Conservation (phyloP, 2,329 filamentous ascomycete species). For the Hymenoscyphus repandus region DNA sequence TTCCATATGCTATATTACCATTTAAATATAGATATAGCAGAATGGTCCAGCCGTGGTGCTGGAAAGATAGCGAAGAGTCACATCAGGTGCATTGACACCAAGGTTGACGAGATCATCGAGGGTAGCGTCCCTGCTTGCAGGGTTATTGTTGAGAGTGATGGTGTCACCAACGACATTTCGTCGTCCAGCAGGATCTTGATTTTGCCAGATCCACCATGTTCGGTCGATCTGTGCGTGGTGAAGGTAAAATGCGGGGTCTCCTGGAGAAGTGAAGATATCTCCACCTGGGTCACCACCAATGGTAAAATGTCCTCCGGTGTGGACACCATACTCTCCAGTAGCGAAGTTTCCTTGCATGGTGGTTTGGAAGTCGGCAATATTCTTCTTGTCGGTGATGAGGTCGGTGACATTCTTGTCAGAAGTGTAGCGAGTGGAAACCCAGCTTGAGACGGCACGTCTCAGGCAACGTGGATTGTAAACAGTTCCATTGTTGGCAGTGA, state of each 20-base stretch:
- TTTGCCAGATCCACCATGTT: slow-evolving; percentile 46
- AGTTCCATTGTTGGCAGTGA: slow-evolving; percentile 30
- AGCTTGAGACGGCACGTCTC: slow-evolving; percentile 37
- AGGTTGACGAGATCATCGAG: slow-evolving; percentile 36
- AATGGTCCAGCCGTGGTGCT: slow-evolving; percentile 39
- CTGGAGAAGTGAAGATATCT: slow-evolving; percentile 40
- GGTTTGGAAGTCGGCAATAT: slow-evolving; percentile 40
- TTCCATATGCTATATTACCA: background rate
- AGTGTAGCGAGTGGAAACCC: slow-evolving; percentile 33
- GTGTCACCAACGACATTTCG: slow-evolving; percentile 33
- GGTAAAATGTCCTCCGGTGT: slow-evolving; percentile 38
- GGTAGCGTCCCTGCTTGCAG: slow-evolving; percentile 38
- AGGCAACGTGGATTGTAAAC: slow-evolving; percentile 39
- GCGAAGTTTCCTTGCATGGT: slow-evolving; percentile 39
- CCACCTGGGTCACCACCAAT: slow-evolving; percentile 43
- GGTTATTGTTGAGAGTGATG: slow-evolving; percentile 38
- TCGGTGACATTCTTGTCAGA: slow-evolving; percentile 34
- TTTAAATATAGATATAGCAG: slow-evolving; percentile 41
- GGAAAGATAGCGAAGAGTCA: slow-evolving; percentile 35
- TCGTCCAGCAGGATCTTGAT: slow-evolving; percentile 35
- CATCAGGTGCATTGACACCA: slow-evolving; percentile 16
- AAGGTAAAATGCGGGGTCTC: slow-evolving; percentile 42
- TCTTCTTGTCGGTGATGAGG: slow-evolving; percentile 35
- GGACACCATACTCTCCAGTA: slow-evolving; percentile 33
- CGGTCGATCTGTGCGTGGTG: slow-evolving; percentile 44